Evolutionary conservation across 75 land plant genomes (phyloP).

Genomic region (Cupressus sempervirens): DNA sequence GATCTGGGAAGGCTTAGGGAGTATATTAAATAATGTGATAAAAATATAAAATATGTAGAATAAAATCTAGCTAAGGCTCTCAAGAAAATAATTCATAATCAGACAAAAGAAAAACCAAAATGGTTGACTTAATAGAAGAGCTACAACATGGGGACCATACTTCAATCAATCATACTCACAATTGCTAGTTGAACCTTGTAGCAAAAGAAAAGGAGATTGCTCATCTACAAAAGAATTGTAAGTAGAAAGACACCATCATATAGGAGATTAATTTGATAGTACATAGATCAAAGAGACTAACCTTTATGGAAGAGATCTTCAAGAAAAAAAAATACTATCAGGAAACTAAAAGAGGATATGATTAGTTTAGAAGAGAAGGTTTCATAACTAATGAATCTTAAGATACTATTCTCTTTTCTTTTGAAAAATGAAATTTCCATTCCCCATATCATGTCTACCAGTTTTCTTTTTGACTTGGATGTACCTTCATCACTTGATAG

Average conservation of each 20-base stretch:
- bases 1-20: slow-evolving; percentile 26
- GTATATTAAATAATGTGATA: slow-evolving; percentile 21
- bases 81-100: slow-evolving; percentile 15
- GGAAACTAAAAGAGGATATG: slow-evolving; percentile 56
- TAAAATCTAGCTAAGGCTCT: slow-evolving; percentile 24
- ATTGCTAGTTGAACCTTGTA: slow-evolving; percentile 32
- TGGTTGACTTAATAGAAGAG: background rate
- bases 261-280: slow-evolving; percentile 39
- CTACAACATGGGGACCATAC: background rate
- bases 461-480: slow-evolving; percentile 58
- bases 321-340: slow-evolving; percentile 55
- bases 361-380: slow-evolving; percentile 64
- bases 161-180: background rate
- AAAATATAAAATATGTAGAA: slow-evolving; percentile 21
- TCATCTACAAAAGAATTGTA: slow-evolving; percentile 48
- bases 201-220: slow-evolving; percentile 55
- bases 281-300: slow-evolving; percentile 57
- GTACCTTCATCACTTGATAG: slow-evolving; percentile 10
- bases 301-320: slow-evolving; percentile 63
- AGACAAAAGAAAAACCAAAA: slow-evolving; percentile 3
- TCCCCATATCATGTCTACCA: slow-evolving; percentile 39
- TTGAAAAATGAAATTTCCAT: slow-evolving; percentile 9
- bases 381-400: slow-evolving; percentile 32
- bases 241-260: slow-evolving; percentile 54
- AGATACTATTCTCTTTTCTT: slow-evolving; percentile 22